Conservation (phyloP, 495 filamentous ascomycete species). For the Lineolata rhizophorae region DNA sequence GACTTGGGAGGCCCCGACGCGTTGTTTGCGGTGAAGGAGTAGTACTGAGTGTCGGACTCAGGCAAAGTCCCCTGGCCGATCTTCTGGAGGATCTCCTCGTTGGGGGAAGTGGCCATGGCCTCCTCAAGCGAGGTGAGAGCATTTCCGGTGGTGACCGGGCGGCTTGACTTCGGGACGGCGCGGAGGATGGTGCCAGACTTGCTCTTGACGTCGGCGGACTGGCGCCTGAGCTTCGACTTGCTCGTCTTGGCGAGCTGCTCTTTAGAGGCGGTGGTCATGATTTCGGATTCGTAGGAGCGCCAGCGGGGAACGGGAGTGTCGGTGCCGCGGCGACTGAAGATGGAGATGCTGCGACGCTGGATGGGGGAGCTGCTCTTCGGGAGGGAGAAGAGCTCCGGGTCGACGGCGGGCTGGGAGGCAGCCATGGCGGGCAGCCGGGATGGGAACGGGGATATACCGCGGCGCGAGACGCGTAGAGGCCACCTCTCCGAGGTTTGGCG, state of each 20-base stretch:
- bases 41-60: too few species aligned
- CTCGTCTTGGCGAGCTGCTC: background rate
- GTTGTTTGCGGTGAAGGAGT: too few species aligned
- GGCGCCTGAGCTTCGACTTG: background rate
- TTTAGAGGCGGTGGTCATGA: background rate
- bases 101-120: slow-evolving; percentile 16
- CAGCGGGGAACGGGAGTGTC: background rate
- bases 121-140: slow-evolving; percentile 11
- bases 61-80: too few species aligned
- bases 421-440: too few species aligned
- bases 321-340: slow-evolving; percentile 2
- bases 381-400: too few species aligned
- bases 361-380: too few species aligned
- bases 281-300: too few species aligned
- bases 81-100: slow-evolving; percentile 12
- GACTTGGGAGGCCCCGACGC: too few species aligned
- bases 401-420: too few species aligned
- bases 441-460: too few species aligned
- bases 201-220: slow-evolving; percentile 3
- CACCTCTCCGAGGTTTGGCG: too few species aligned
- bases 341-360: background rate
- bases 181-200: slow-evolving; percentile 12
- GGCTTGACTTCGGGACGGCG: slow-evolving; percentile 8
- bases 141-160: slow-evolving; percentile 1
- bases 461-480: too few species aligned